These are phyloP conservation scores for Cinnamomum chago DNA, from an alignment of 164 flowering plant genomes.

Conservation along the genomic window DNA sequence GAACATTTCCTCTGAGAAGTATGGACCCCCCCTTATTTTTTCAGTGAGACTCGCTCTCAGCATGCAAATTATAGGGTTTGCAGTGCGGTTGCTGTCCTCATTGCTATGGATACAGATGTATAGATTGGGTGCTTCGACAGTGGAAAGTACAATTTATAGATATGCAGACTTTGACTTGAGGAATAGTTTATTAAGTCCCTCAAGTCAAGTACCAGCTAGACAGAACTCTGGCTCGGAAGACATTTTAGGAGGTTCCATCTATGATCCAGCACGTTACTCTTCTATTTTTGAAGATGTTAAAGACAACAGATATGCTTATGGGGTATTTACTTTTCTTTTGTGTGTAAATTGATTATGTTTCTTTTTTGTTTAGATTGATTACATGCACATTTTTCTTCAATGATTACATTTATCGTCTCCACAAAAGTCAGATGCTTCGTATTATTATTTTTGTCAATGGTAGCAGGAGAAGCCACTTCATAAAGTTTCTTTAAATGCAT, in stretches of 20 bases:
- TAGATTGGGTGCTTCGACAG: constrained; percentile 66
- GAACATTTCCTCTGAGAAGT: constrained; percentile 48
- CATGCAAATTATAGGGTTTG: constrained; percentile 75
- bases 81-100: constrained; percentile 65
- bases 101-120: constrained; percentile 90
- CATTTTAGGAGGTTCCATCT: constrained; percentile 68
- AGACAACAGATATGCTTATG: constrained; percentile 25
- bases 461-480: not conserved
- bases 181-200: constrained; percentile 67
- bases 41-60: constrained; percentile 65
- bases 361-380: not conserved
- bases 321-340: constrained; percentile 32
- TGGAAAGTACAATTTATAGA: constrained; percentile 37
- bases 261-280: constrained; percentile 80
- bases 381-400: not conserved
- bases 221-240: constrained; percentile 52
- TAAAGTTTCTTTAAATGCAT: not conserved
- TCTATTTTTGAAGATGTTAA: constrained; percentile 73
- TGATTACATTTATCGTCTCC: not conserved
- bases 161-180: constrained; percentile 65
- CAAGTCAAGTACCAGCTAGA: constrained; percentile 36
- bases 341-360: not conserved
- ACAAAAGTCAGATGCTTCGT: not conserved
- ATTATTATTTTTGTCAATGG: not conserved
- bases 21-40: constrained; percentile 41